A percentile compares a stretch with the other conserved stretches of the same genome.
Evolutionary conservation across 2,329 filamentous ascomycete species (phyloP).

Genomic region (Fusarium sp.): DNA sequence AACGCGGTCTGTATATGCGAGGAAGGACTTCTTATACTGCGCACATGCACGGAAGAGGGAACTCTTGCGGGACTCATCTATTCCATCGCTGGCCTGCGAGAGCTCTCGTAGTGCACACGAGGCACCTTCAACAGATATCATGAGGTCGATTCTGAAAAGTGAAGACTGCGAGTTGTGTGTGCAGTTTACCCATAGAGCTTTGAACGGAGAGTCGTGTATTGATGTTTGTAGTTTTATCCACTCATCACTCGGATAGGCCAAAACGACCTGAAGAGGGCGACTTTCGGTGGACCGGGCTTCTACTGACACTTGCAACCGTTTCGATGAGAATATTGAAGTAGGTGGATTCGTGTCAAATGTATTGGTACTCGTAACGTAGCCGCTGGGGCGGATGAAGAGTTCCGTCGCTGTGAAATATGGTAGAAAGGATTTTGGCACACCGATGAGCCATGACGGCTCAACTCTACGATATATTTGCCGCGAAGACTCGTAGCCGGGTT

Average conservation of each 20-base stretch:
- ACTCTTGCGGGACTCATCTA: not conserved
- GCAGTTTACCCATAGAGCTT: conserved; percentile 2
- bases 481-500: not conserved
- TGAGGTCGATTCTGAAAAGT: conserved; percentile 2
- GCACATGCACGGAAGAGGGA: not conserved
- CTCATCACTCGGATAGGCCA: not conserved
- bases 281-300: not conserved
- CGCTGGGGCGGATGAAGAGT: conserved; percentile 3
- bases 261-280: not conserved
- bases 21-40: conserved; percentile 9
- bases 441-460: not conserved
- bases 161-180: not conserved
- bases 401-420: not conserved
- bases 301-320: not conserved
- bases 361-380: not conserved
- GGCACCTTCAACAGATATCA: conserved; percentile 5
- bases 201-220: conserved; percentile 1
- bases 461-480: not conserved
- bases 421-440: not conserved
- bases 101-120: conserved; percentile 6
- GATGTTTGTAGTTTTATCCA: conserved; percentile 1
- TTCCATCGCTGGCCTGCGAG: not conserved
- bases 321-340: not conserved
- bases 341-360: not conserved
- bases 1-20: conserved; percentile 2